These are phyloP conservation scores for Candida pseudofarinosa DNA, from an alignment of 805 yeast genomes.

Conservation along the genomic window DNA sequence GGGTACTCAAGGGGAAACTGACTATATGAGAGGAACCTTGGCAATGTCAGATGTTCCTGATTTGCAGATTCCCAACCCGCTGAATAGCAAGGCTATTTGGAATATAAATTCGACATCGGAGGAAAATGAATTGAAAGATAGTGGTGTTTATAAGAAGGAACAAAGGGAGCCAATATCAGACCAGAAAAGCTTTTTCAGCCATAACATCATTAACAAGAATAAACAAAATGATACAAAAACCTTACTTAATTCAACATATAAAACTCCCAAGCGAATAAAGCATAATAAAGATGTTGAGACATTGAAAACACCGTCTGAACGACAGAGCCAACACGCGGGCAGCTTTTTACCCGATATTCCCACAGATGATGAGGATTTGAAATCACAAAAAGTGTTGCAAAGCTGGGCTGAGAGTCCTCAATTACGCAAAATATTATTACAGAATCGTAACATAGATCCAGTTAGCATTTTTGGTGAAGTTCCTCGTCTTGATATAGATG, in stretches of 20 bases:
- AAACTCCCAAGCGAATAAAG: constrained; percentile 3
- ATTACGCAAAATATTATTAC: constrained; percentile 21
- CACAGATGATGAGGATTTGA: constrained; percentile 35
- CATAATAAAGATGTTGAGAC: constrained; percentile 1
- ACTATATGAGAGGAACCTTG: not conserved
- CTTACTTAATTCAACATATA: constrained; percentile 4
- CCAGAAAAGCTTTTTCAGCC: not conserved
- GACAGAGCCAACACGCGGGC: constrained; percentile 9
- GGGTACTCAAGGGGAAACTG: not conserved
- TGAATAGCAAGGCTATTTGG: not conserved
- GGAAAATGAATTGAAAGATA: not conserved
- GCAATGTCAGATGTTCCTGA: not conserved
- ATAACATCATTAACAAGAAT: not conserved
- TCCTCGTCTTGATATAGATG: constrained; percentile 64
- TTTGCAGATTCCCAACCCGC: not conserved
- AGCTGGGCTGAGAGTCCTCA: constrained; percentile 41
- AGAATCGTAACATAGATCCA: constrained; percentile 49
- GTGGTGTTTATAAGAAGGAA: not conserved
- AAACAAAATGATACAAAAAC: constrained; percentile 10
- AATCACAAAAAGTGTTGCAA: constrained; percentile 18
- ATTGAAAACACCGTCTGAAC: constrained; percentile 12
- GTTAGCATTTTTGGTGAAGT: constrained; percentile 70
- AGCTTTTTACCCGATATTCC: constrained; percentile 35
- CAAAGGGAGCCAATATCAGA: constrained; percentile 7
- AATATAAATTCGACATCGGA: not conserved